These are phyloP conservation scores for Naganishia randhawae DNA, from an alignment of 768 basidiomycete species.

Conservation along the genomic window DNA sequence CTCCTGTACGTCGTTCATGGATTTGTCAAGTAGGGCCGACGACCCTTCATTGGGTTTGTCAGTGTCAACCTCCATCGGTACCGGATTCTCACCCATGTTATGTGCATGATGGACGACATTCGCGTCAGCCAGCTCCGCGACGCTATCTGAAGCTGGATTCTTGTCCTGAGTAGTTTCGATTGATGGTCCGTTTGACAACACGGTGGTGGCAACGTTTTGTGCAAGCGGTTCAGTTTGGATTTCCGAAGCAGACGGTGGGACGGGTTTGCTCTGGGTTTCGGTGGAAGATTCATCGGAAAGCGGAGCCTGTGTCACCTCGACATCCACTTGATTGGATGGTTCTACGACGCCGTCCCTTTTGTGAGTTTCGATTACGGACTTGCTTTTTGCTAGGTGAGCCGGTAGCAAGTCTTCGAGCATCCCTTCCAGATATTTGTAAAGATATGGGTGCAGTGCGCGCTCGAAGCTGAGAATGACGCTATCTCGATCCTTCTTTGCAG, in stretches of 20 bases:
- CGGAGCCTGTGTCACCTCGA: neutral
- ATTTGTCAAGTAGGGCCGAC: too few species aligned
- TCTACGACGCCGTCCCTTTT: neutral
- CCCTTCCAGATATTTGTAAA: neutral
- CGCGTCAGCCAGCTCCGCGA: neutral
- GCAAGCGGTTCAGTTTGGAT: neutral
- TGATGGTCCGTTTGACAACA: neutral
- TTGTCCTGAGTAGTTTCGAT: neutral
- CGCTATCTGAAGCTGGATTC: neutral
- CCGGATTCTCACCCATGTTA: neutral
- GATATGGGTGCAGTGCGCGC: neutral
- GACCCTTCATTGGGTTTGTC: neutral
- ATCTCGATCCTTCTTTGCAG: slow-evolving; percentile 7
- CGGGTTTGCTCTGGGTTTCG: neutral
- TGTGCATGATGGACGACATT: neutral
- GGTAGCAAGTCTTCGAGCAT: slow-evolving; percentile 2
- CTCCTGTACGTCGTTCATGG: neutral
- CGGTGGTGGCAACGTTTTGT: neutral
- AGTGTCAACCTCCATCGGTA: neutral
- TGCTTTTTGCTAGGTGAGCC: neutral
- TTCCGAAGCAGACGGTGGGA: neutral
- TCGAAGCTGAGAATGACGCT: neutral
- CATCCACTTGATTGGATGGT: neutral
- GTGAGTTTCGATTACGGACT: neutral
- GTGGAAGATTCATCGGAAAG: neutral